These are phyloP conservation scores for Cubamyces sp. DNA, from an alignment of 768 basidiomycete genomes.

Conservation along the genomic window DNA sequence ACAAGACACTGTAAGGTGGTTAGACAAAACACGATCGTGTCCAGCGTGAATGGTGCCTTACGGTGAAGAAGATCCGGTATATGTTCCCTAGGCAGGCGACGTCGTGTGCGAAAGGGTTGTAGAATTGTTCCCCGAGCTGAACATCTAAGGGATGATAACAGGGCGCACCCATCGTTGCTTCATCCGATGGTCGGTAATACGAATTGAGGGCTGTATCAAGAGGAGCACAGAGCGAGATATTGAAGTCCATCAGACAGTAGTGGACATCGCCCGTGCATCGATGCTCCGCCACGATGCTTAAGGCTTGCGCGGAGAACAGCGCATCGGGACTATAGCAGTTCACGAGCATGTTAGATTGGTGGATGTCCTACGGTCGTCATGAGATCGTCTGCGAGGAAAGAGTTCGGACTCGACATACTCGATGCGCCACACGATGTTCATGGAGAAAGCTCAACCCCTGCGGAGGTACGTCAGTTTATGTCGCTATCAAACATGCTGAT, in stretches of 20 bases:
- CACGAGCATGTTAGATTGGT: background rate
- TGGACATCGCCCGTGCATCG: background rate
- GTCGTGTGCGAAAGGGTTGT: slow-evolving; percentile 8
- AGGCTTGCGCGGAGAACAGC: too few relatives aligned
- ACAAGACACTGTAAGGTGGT: background rate
- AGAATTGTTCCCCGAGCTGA: background rate
- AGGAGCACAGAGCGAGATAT: background rate
- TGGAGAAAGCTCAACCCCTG: slow-evolving; percentile 21
- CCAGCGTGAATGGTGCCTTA: background rate
- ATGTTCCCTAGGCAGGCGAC: slow-evolving; percentile 8
- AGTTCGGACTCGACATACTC: background rate
- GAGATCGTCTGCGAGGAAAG: background rate
- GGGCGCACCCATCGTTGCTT: background rate
- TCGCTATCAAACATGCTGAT: background rate
- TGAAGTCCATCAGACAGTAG: slow-evolving; percentile 5
- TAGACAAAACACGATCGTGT: too few relatives aligned
- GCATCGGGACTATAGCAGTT: background rate
- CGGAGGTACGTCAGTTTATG: background rate
- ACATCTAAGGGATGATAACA: background rate
- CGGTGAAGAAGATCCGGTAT: slow-evolving; percentile 2
- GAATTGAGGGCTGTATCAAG: background rate
- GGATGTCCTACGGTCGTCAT: background rate
- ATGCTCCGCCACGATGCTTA: background rate
- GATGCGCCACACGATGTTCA: slow-evolving; percentile 18
- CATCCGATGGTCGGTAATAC: background rate